Percentiles rank a stretch among this genome's conserved stretches.
Evolutionary conservation across 805 yeast genomes (phyloP).

Genomic region (Lipomyces sp.): DNA sequence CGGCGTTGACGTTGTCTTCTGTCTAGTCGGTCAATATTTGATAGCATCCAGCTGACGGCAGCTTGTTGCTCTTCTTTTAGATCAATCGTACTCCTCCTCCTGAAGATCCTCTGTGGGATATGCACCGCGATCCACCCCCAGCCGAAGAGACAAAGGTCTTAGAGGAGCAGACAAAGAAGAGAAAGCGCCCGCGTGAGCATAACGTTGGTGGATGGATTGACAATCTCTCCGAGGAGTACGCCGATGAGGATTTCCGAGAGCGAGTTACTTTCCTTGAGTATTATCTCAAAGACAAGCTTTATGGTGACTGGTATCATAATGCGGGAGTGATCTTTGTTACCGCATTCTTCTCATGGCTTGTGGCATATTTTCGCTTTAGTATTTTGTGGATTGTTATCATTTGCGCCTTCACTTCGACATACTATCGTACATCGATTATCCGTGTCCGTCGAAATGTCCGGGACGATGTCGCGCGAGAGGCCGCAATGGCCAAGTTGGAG

Average conservation of each 20-base stretch:
- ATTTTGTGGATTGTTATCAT: slow-evolving; percentile 79
- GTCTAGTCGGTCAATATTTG: no score
- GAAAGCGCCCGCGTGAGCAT: slow-evolving; percentile 3
- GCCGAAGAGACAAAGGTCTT: not conserved
- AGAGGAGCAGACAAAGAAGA: not conserved
- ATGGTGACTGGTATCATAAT: slow-evolving; percentile 97
- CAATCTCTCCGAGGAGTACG: slow-evolving; percentile 9
- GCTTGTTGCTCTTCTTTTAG: no score
- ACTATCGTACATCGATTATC: slow-evolving; percentile 80
- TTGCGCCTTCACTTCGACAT: slow-evolving; percentile 56
- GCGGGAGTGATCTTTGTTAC: slow-evolving; percentile 67
- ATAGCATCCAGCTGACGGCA: no score
- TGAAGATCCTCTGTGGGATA: slow-evolving; percentile 19
- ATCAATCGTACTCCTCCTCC: slow-evolving; percentile 16
- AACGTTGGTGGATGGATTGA: slow-evolving; percentile 21
- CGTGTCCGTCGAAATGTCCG: slow-evolving; percentile 71
- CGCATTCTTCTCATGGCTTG: slow-evolving; percentile 67
- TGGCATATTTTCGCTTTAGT: slow-evolving; percentile 75
- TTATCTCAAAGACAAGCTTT: slow-evolving; percentile 66
- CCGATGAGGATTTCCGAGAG: slow-evolving; percentile 22
- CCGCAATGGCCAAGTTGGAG: slow-evolving; percentile 75
- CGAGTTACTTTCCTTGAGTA: slow-evolving; percentile 72
- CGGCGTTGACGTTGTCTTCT: no score
- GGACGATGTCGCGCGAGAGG: slow-evolving; percentile 81
- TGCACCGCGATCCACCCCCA: slow-evolving; percentile 19